Base-by-base conservation (phyloP, 495 filamentous ascomycete species). In the Xanthoparmelia taractica region DNA sequence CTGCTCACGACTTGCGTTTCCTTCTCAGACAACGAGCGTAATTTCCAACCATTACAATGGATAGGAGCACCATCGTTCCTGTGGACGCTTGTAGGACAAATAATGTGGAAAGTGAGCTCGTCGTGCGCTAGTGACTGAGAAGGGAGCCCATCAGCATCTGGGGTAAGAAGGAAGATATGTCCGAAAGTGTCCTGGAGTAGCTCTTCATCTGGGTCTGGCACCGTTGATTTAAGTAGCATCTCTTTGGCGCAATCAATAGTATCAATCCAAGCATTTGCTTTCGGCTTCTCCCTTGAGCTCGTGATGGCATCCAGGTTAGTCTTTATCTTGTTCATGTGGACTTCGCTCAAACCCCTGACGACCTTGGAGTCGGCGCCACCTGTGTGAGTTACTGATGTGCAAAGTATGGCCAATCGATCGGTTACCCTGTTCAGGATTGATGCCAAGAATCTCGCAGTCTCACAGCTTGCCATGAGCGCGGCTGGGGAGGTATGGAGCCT, bases 101-200 rank as follows among this genome's bases (percentile, higher is more conserved):
- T 60, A 17, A 68, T 48, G 60, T 73, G 71, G 29, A 72, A 58
- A 3, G 65, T 58, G 25, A 73, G 47, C 27, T 59, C 63, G 2
- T 65, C 55, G 58, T 71, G 54, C 13, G 59, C 47, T 12, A 63
- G 48, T 40, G 66, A 57, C 33, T 61, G 40, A 29, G 56, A 57
- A 33, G 66, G 38, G 8, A 65, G 57, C 4, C 52, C 50, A 47
- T 36, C 43, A 10, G 54, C 40, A 55, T 65, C 63, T 1, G 65
- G 41, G n/a, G 71, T 72, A 10, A 73, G 57, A 8, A 73, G 27
- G 31, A 72, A 69, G 29, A 72, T 60, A 41, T 73, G 71, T 40
- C 71, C 65, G 18, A 61, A 66, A 8, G 63, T 59, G n/a, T 60
- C 43, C 27, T 58, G 58, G 20, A 66, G 41, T 47, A 31, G 27